Base-by-base conservation (phyloP, 108 stramenopile species). In the Pseudonitzschia multistriata region DNA sequence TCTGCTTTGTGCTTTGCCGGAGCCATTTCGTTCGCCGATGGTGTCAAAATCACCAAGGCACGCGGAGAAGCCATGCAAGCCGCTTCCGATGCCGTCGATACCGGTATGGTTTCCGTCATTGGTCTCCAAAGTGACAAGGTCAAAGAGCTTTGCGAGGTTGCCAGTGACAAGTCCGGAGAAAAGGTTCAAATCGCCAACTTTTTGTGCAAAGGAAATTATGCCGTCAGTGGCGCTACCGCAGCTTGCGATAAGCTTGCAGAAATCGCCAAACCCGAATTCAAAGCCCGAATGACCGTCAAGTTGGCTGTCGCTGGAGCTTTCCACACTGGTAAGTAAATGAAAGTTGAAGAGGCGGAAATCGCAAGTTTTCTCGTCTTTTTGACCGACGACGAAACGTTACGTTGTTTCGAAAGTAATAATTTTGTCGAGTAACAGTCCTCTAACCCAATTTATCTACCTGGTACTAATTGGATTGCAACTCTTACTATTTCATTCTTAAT, bases 11-110 rank as follows among this genome's bases (percentile, higher is more conserved):
- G 98, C 89, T 98, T 95, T 73, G 96, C 98, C 35, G 98, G 87
- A 19, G 98, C 98, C 45, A 70, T 98, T 55, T 92, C 91, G 11
- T 98, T 98, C 79, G 96, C 94, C 59, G 98, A 98, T 74, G 98
- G 98, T 25, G 98, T 98, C 66, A 90, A 88, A 72, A 92, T 98
- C 47, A 98, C 98, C 62, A 97, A 98, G 84, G 94, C 90, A 15
- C 85, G 97, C 62, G 97, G 97, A 7, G 96, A 96, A 80, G 96
- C 97, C 45, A 97, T 97, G 98, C 96, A 97, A 83, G 96, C 96
- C 7, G 98, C 98, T 30, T 83, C 95, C 8, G 98, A 98, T 73
- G 92, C 95, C 13, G 81, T 87, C 22, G 89, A 93, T 62, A 82
- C 91, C 10, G 95, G 96, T 28, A 98, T 98, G 98, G 97, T 97